phyloP scores from a whole-genome alignment of 1,284 basidiomycete genomes.

The Cystobasidiaceae sp. region DNA sequence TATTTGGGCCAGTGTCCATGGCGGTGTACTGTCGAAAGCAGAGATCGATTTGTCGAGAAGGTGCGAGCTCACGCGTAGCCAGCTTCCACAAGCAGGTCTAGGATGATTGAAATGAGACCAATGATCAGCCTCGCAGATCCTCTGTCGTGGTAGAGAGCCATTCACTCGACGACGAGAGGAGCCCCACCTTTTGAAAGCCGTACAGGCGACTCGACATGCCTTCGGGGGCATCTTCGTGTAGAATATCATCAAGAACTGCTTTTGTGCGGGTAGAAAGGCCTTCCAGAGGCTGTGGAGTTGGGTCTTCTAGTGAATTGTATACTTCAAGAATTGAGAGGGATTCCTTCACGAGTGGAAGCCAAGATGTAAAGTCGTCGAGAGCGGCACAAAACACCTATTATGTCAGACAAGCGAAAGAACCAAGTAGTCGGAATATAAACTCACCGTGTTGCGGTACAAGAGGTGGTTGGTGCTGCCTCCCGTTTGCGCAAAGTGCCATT shows the following conservation, averaged over 20 bases:
- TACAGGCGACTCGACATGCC: constrained; percentile 25
- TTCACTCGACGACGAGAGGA: constrained; percentile 15
- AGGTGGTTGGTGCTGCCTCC: background rate
- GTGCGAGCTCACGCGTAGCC: constrained; percentile 37
- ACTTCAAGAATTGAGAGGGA: constrained; percentile 36
- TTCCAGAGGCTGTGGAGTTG: constrained; percentile 2
- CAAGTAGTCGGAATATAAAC: background rate
- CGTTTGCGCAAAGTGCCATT: constrained; percentile 4
- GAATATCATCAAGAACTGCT: constrained; percentile 3
- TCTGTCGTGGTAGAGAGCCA: constrained; percentile 23
- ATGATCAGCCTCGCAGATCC: background rate
- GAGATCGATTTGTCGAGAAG: constrained; percentile 25
- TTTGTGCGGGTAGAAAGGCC: constrained; percentile 15
- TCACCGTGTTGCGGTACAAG: constrained; percentile 5
- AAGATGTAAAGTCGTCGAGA: no score
- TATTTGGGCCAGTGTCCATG: constrained; percentile 4
- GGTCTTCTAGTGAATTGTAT: constrained; percentile 35
- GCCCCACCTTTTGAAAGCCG: constrained; percentile 20
- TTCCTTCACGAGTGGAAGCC: constrained; percentile 10
- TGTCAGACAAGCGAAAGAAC: no score
- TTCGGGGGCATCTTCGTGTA: constrained; percentile 19
- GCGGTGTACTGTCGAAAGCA: constrained; percentile 1
- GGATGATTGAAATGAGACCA: background rate
- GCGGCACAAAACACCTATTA: no score
- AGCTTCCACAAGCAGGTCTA: constrained; percentile 39